Base-by-base conservation (phyloP, 352 stramenopile species). In the Phytophthora agathidicida region DNA sequence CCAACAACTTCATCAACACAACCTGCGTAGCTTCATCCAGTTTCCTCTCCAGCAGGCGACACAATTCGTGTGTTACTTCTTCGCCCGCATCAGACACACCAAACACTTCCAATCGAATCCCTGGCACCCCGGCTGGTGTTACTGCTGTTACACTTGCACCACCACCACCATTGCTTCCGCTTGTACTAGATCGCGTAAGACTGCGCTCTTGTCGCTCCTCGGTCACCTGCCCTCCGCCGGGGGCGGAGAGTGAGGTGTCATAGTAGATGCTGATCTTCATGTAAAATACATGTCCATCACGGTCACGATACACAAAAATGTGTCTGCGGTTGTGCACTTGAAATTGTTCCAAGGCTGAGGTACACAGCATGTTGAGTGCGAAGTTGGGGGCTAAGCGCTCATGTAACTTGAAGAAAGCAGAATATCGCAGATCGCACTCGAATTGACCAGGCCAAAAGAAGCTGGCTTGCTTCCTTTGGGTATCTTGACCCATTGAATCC, bases 401-500 rank as follows among this genome's bases (percentile, higher is more conserved):
- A 35, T 96, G 77, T 17, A 96, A 73, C 24, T 75, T 78, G 55
- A 96, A 96, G 49, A 89, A 79, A 3, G 82, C 73, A 23, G 73
- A 82, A 47, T 94, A 96, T 38, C 91, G 77, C 14, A 85, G 72
- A 36, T 90, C 79, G 47, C 88, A 96, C 51, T 92, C 81, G 43
- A 96, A 96, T 46, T 96, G 86, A 0, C 88, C 86, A 0, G 86
- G 86, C 88, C 88, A 95, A 63, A 93, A 95, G 56, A 94, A 96
- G 9, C 30, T 49, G 20, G 44, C 37, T 26, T 71, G 60, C 39
- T 74, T 69, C 19, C 31, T 48, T 10, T 16, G 43, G 54, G 13
- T 33, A 49, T 68, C 50, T 30, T 24, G 49, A 36, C 56, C 33
- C 31, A 48, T 60, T 5, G 41, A 62, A 47, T 69, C 69, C 16